Evolutionary conservation across 2,329 filamentous ascomycete species (phyloP).

Genomic region (Hyphodiscus sp.): DNA sequence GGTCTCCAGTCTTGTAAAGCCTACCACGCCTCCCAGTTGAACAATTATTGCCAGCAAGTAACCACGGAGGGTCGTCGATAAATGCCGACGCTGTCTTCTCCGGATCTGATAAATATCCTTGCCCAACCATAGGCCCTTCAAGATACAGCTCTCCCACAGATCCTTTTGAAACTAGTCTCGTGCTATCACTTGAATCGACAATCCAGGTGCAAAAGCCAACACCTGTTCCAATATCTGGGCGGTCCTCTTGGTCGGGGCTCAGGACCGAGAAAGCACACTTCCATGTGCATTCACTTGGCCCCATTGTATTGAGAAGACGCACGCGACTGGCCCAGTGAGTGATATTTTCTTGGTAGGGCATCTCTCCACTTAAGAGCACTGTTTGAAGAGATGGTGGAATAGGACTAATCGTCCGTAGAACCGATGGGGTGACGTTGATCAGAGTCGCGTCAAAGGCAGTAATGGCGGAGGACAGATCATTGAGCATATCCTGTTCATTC

Average conservation of each 20-base stretch:
- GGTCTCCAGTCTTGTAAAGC: slow-evolving; percentile 57
- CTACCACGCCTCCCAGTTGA: background rate
- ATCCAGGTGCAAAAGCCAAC: background rate
- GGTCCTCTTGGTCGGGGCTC: background rate
- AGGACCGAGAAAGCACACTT: background rate
- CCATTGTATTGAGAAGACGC: background rate
- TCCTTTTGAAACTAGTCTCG: background rate
- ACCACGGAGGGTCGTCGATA: background rate
- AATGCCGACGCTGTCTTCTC: background rate
- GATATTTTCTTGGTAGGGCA: background rate
- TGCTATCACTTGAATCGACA: background rate
- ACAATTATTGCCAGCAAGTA: background rate
- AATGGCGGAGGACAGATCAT: background rate
- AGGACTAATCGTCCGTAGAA: background rate
- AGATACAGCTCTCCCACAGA: background rate
- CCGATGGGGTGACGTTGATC: background rate
- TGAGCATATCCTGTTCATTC: too few relatives aligned
- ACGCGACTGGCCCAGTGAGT: background rate
- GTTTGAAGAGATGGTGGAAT: too few relatives aligned
- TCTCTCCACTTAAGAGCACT: too few relatives aligned
- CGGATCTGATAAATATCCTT: background rate
- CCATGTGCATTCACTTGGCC: background rate
- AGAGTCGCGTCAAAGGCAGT: too few relatives aligned
- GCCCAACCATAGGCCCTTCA: background rate
- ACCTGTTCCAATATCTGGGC: background rate